Percentiles rank a stretch among this genome's conserved stretches.
Conservation (phyloP, 768 basidiomycete species). For the Termitomyces sp. region DNA sequence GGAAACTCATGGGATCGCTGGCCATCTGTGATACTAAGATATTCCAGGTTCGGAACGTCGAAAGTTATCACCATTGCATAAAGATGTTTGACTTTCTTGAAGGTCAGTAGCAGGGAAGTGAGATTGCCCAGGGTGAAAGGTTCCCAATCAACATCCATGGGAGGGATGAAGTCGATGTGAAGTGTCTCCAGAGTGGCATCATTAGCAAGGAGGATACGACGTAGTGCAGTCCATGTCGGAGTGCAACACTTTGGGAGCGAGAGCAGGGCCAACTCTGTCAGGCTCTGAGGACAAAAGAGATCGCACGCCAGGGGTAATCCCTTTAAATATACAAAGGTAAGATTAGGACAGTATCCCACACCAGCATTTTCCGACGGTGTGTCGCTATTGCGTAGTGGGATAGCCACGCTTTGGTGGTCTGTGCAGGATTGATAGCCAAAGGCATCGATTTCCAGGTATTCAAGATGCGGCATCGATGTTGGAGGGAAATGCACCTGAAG, state of each 20-base stretch:
- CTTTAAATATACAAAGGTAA: background rate
- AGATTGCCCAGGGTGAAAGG: background rate
- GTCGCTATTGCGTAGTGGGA: background rate
- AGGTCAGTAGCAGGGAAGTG: slow-evolving; percentile 1
- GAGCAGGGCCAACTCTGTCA: background rate
- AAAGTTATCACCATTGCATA: slow-evolving; percentile 1
- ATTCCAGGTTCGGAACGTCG: slow-evolving; percentile 2
- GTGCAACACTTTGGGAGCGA: background rate
- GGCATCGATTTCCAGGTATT: background rate
- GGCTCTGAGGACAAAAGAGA: background rate
- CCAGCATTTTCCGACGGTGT: background rate
- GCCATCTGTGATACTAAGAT: slow-evolving; percentile 2
- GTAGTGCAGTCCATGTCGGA: background rate
- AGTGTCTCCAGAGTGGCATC: background rate
- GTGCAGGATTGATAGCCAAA: background rate
- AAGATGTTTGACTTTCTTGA: background rate
- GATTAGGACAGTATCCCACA: background rate
- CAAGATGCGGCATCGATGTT: background rate
- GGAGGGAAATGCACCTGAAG: background rate
- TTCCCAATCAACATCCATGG: background rate
- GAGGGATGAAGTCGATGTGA: slow-evolving; percentile 1
- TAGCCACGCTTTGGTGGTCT: background rate
- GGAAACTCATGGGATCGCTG: background rate
- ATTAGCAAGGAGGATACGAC: background rate
- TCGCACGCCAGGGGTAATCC: background rate